These are phyloP conservation scores for Eutypa lata DNA, from an alignment of 2,329 filamentous ascomycete species.

Conservation along the genomic window DNA sequence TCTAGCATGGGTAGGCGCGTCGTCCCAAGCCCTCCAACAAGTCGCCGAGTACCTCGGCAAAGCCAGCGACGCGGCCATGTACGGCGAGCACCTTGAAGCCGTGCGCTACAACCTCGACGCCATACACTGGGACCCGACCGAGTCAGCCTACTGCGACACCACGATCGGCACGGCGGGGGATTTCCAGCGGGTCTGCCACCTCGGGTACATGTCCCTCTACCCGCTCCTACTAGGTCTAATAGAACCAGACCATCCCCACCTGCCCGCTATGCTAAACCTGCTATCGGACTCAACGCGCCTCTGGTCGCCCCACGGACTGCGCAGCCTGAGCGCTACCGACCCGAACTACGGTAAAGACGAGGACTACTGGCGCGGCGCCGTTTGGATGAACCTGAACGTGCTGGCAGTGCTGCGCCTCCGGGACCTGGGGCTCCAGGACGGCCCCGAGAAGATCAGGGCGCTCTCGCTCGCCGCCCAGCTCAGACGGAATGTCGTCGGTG, in stretches of 20 bases:
- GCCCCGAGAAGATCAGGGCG: constrained; percentile 3
- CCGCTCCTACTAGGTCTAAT: constrained; percentile 18
- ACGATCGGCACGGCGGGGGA: constrained; percentile 53
- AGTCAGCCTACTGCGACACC: constrained; percentile 83
- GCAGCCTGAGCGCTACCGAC: constrained; percentile 15
- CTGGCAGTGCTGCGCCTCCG: constrained; percentile 57
- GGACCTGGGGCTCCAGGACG: constrained; percentile 19
- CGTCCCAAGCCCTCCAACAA: constrained; percentile 75
- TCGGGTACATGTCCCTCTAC: constrained; percentile 16
- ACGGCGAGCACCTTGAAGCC: constrained; percentile 65
- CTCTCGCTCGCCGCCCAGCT: constrained; percentile 14
- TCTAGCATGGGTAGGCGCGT: constrained; percentile 89
- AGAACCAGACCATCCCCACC: constrained; percentile 10
- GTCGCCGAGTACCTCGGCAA: constrained; percentile 71
- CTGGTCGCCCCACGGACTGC: constrained; percentile 12
- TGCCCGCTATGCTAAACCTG: constrained; percentile 12
- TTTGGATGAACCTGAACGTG: constrained; percentile 19
- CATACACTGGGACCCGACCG: constrained; percentile 79
- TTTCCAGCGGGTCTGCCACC: constrained; percentile 14
- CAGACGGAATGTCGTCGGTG: constrained; percentile 9
- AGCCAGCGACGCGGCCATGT: constrained; percentile 69
- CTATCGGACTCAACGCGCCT: constrained; percentile 10
- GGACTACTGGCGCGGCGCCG: constrained; percentile 20
- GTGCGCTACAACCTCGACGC: constrained; percentile 82
- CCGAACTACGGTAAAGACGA: constrained; percentile 13